phyloP scores from a whole-genome alignment of 1,284 basidiomycete genomes.

The Ganoderma leucocontextum region DNA sequence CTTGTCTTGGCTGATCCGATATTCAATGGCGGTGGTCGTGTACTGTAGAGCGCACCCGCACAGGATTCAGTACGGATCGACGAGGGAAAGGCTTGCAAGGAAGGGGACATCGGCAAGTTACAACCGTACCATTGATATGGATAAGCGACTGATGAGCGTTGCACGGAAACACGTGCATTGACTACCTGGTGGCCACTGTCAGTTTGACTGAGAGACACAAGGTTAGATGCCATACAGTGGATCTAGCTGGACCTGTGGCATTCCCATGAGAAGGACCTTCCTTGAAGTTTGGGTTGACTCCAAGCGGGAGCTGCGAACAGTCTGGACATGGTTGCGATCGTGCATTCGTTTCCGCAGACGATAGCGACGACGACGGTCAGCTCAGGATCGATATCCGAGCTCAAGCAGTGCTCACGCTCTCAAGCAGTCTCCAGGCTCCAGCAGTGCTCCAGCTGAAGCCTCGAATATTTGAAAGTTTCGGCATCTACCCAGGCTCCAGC shows the following conservation, averaged over 20 bases:
- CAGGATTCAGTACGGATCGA: constrained; percentile 13
- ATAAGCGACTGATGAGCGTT: constrained; percentile 22
- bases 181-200: constrained; percentile 1
- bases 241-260: background rate
- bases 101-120: background rate
- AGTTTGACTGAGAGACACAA: background rate
- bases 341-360: background rate
- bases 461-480: no score
- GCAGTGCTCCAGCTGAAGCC: no score
- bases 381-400: background rate
- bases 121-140: background rate
- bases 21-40: background rate
- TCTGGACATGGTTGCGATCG: background rate
- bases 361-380: background rate
- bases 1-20: background rate
- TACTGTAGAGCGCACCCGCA: background rate
- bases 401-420: background rate
- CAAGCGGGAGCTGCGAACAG: background rate
- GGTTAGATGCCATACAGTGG: background rate
- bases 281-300: background rate
- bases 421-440: no score
- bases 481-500: no score
- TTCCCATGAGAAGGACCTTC: background rate
- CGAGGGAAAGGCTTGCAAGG: constrained; percentile 8
- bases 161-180: constrained; percentile 18